Percentiles rank a stretch among this genome's conserved stretches.
Evolutionary conservation across 345 rosid genomes (phyloP).

Genomic region (Acer yangbiense): DNA sequence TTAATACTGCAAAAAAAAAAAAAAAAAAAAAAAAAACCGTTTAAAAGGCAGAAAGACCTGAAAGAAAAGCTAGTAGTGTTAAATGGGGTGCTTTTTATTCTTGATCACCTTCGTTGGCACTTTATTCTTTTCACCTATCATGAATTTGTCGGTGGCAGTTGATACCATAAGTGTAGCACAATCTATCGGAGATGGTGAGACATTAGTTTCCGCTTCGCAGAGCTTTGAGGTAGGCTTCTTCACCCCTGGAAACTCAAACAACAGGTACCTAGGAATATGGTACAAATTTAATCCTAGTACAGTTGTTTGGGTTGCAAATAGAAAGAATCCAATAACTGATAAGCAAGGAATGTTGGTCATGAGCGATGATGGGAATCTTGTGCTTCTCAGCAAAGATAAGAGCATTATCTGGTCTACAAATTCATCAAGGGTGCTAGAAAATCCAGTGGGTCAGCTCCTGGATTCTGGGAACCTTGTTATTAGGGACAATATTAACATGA

Average conservation of each 20-base stretch:
- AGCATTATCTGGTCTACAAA: conserved; percentile 37
- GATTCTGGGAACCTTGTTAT: conserved; percentile 50
- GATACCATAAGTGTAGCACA: conserved; percentile 17
- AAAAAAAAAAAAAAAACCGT: too few species aligned
- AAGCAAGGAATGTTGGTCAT: too few species aligned
- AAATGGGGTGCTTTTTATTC: neutral
- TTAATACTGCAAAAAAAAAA: neutral
- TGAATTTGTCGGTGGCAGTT: neutral
- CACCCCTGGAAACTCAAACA: conserved; percentile 23
- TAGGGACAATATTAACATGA: conserved; percentile 7
- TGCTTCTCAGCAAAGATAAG: conserved; percentile 22
- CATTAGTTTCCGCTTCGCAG: conserved; percentile 4
- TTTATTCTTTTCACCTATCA: neutral
- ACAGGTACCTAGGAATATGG: conserved; percentile 49
- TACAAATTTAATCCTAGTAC: conserved; percentile 31
- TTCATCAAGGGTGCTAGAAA: conserved; percentile 13
- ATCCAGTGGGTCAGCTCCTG: conserved; percentile 36
- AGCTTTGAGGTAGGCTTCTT: conserved; percentile 38
- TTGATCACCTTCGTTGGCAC: neutral
- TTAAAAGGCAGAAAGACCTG: too few species aligned
- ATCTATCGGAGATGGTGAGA: conserved; percentile 25
- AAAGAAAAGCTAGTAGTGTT: too few species aligned
- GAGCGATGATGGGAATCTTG: conserved; percentile 14
- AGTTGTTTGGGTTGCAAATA: conserved; percentile 51
- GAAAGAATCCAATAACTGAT: too few species aligned